Evolutionary conservation across 192 early-diverging fungal genomes (phyloP), one percentile per base, ranked within the genome.

Genomic region (Allomyces macrogynus): DNA sequence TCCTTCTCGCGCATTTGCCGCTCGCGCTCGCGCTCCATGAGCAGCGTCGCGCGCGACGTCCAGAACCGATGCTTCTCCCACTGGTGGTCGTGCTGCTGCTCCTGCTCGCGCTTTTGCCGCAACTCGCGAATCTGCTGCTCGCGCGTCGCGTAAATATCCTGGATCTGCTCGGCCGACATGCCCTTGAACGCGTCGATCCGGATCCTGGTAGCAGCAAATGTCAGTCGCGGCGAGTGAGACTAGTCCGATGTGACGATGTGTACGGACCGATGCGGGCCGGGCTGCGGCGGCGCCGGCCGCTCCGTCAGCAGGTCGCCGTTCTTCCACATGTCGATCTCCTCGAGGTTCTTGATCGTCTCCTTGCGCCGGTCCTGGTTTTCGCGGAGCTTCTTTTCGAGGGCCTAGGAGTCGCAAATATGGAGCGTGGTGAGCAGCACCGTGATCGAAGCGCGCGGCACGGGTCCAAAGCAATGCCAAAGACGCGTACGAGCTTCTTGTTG

Each of bases 171-270:
- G 8, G 40, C 49, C 0, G 76, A 80, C 62, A 83, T 78, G 60
- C 79, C 81, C 65, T 83, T 83, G 69, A 81, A 83, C 16, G 74
- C 57, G 64, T 83, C 81, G 22, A 81, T 79, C 8, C 81, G 69
- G 25, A 81, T 68, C 61, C 75, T 82, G 60, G 5, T 26, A 40
- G 32, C 32, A 8, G 32, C 4, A 7, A 8, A 7, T 2, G 32
- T 40, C 32, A 40, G 32, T 40, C 32, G 32, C 4, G 8, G 32
- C 32, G 32, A 40, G 4, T 3, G 7, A 7, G 7, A 8, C 4
- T 4, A 7, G 32, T 8, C 4, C 0, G 32, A 7, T 4, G 5
- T 8, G 32, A 4, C 1, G 26, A 1, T 3, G 32, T 4, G 25
- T 10, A 54, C 40, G 43, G 14, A 60, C 22, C 12, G 9, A 10